Conservation (phyloP, 257 asterid genomes). For the Paulownia fortunei region DNA sequence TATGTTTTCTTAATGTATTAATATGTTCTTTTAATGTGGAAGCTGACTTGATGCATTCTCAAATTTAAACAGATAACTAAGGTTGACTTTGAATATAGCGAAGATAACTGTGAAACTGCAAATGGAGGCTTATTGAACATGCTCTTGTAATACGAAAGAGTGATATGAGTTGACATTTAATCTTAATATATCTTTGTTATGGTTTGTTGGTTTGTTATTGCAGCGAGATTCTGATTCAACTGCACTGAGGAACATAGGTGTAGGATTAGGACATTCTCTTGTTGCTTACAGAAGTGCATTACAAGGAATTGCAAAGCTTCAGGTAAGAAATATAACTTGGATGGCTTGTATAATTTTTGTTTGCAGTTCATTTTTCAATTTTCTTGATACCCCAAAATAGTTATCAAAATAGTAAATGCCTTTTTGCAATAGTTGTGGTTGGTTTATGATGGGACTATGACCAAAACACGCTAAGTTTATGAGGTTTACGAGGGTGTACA, state of each 20-base stretch:
- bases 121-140: constrained; percentile 55
- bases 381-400: background rate
- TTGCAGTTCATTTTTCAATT: background rate
- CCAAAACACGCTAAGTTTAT: no score
- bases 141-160: background rate
- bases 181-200: background rate
- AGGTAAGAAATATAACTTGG: constrained; percentile 48
- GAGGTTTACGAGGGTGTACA: no score
- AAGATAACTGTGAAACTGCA: constrained; percentile 87
- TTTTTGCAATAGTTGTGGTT: no score
- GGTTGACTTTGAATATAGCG: constrained; percentile 91
- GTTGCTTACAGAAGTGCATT: constrained; percentile 85
- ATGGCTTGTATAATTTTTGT: background rate
- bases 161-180: background rate
- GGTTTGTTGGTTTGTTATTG: constrained; percentile 37
- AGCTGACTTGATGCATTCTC: background rate
- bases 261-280: constrained; percentile 85
- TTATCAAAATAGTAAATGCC: background rate
- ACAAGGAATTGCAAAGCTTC: constrained; percentile 84
- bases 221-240: constrained; percentile 95
- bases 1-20: background rate
- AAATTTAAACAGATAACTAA: constrained; percentile 66
- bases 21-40: background rate
- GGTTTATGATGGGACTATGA: no score
- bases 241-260: constrained; percentile 88